Base-by-base conservation (phyloP, 768 basidiomycete genomes). In the Crassisporium funariophilum region DNA sequence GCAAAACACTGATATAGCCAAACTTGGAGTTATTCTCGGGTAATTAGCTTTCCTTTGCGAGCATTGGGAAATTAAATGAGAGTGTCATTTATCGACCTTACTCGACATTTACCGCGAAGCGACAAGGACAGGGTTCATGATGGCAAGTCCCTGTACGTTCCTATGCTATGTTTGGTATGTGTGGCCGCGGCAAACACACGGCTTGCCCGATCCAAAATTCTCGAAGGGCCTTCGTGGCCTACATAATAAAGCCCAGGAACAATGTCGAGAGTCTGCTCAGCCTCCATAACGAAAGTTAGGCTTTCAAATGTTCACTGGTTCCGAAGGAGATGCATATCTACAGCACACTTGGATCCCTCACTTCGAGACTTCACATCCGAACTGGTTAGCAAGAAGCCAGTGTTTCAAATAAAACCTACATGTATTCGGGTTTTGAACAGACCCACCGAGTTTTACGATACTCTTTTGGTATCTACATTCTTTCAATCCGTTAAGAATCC, bases 361-460 rank as follows among this genome's bases (percentile, higher is more conserved):
- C 63, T 77, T 31, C 63, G 64, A 29, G 68, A 67, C 23, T 69
- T 79, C 46, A 58, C 70, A 0, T 48, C 62, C 16, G 50, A 61
- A 8, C 59, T 81, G 21, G 59, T 62, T 20, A 57, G 61, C 17
- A 62, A 56, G 9, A 79, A 78, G 39, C 85, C 85, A 19, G 66
- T 65, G 41, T 77, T 86, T 41, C 49, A 69, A 0, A 54, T 82
- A 4, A 46, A 71, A 15, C 66, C 79, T 1, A 53, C 72, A 23
- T 70, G 77, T 41, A 70, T 91, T 20, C 67, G 67, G 9, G 70
- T 91, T 2, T 68, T 90, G 46, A 64, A 65, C 19, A 67, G 75
- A 29, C 90, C 90, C 0, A 53, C 66, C 10, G 68, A 81, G 20
- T 92, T 91, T 56, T 79, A 84, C 59, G 46, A 49, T 4, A 54